Conservation (phyloP, 2,329 filamentous ascomycete species). For the Aspergillus alliaceus region DNA sequence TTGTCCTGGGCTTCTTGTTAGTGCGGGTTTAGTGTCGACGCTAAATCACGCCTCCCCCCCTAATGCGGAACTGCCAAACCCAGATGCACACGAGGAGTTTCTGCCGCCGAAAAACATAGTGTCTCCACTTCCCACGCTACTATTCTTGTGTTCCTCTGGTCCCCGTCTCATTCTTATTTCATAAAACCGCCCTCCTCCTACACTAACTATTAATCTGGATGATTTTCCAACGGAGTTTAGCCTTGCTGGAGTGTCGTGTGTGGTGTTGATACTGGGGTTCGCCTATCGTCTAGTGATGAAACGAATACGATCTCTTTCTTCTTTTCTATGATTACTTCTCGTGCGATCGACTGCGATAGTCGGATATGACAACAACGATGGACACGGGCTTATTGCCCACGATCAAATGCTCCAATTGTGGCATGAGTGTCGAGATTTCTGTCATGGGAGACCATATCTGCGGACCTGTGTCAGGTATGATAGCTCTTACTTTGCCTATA, state of each 20-base stretch:
- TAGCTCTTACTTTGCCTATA: too few relatives aligned
- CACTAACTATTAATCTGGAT: not conserved
- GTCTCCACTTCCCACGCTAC: not conserved
- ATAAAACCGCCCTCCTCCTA: not conserved
- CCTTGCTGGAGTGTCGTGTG: not conserved
- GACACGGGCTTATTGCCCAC: slow-evolving; percentile 73
- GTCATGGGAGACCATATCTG: slow-evolving; percentile 86
- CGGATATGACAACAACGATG: slow-evolving; percentile 38
- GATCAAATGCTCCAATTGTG: slow-evolving; percentile 85
- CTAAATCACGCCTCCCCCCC: not conserved
- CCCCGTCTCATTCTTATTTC: not conserved
- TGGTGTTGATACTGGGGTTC: not conserved
- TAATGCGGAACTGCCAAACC: slow-evolving; percentile 2
- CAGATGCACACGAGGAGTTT: not conserved
- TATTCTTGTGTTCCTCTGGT: not conserved
- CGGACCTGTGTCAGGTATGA: slow-evolving; percentile 41
- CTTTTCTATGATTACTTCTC: slow-evolving; percentile 1
- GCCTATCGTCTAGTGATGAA: not conserved
- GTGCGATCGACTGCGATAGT: slow-evolving; percentile 13
- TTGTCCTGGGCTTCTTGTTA: not conserved
- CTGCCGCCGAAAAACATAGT: not conserved
- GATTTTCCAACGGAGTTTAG: not conserved
- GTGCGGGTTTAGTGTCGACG: too few relatives aligned
- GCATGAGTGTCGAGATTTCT: slow-evolving; percentile 75
- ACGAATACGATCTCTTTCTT: not conserved